Evolutionary conservation across 768 basidiomycete genomes (phyloP).

Genomic region (Termitomyces eurrhizus): DNA sequence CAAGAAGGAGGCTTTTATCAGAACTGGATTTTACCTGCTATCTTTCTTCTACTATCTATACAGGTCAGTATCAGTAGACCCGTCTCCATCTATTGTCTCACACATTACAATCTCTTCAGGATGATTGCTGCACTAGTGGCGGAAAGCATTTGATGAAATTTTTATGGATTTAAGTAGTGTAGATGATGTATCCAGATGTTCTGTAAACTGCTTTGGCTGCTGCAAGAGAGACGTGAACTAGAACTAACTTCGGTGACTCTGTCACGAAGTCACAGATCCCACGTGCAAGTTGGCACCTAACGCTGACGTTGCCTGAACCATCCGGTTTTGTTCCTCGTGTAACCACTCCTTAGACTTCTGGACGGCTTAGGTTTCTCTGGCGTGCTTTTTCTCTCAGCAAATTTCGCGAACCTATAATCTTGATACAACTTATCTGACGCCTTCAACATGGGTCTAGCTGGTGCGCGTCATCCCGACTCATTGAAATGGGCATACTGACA

Average conservation of each 20-base stretch:
- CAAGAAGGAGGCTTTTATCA: slow-evolving; percentile 95
- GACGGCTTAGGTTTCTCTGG: background rate
- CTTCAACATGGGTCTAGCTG: slow-evolving; percentile 38
- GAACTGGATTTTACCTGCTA: slow-evolving; percentile 88
- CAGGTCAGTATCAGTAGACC: slow-evolving; percentile 49
- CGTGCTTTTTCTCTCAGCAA: background rate
- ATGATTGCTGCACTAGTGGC: slow-evolving; percentile 86
- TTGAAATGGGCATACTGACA: slow-evolving; percentile 14
- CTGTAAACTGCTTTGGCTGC: slow-evolving; percentile 1
- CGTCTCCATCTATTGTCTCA: background rate
- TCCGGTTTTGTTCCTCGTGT: slow-evolving; percentile 5
- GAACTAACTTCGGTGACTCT: background rate
- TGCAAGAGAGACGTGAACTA: background rate
- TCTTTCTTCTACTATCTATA: slow-evolving; percentile 93
- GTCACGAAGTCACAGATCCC: slow-evolving; percentile 10
- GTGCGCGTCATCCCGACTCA: slow-evolving; percentile 24
- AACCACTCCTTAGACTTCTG: slow-evolving; percentile 4
- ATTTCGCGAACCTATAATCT: slow-evolving; percentile 5
- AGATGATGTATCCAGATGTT: slow-evolving; percentile 8
- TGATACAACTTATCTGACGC: slow-evolving; percentile 16
- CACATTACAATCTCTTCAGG: slow-evolving; percentile 29
- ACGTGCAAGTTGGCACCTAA: slow-evolving; percentile 10
- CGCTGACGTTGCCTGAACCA: too few species aligned
- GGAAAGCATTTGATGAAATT: slow-evolving; percentile 52
- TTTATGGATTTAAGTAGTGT: slow-evolving; percentile 5